Conservation (phyloP, 1,284 basidiomycete genomes). For the Irpex sp. region DNA sequence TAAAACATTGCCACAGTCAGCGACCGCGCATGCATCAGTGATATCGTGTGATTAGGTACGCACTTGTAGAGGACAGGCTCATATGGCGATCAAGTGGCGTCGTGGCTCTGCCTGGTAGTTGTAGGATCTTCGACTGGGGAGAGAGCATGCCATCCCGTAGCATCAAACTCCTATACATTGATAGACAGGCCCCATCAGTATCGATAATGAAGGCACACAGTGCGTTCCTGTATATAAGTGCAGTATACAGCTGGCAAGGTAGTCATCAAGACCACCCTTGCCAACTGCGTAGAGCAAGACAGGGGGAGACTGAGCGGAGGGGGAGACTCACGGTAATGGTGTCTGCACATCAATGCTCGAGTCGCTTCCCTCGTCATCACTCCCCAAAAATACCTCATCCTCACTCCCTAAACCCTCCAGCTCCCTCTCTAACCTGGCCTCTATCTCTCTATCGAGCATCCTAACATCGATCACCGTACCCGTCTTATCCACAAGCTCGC, state of each 20-base stretch:
- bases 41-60: not conserved
- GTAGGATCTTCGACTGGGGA: constrained; percentile 65
- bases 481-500: constrained; percentile 22
- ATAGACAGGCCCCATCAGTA: not conserved
- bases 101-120: constrained; percentile 15
- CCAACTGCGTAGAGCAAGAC: not conserved
- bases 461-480: constrained; percentile 21
- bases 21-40: not conserved
- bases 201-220: not conserved
- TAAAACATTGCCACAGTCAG: not conserved
- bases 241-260: not conserved
- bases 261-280: not conserved
- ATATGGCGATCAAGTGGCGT: constrained; percentile 15
- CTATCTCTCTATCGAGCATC: constrained; percentile 25
- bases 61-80: constrained; percentile 25
- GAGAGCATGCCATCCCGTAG: constrained; percentile 71
- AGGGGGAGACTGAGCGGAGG: not conserved
- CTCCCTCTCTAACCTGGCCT: constrained; percentile 28
- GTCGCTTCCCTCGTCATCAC: constrained; percentile 37
- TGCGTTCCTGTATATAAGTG: not conserved
- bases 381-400: constrained; percentile 36
- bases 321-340: constrained; percentile 62
- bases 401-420: constrained; percentile 42
- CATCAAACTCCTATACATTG: constrained; percentile 58
- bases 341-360: constrained; percentile 76